Conservation (phyloP, 805 yeast species). For the Lipomyces orientalis region DNA sequence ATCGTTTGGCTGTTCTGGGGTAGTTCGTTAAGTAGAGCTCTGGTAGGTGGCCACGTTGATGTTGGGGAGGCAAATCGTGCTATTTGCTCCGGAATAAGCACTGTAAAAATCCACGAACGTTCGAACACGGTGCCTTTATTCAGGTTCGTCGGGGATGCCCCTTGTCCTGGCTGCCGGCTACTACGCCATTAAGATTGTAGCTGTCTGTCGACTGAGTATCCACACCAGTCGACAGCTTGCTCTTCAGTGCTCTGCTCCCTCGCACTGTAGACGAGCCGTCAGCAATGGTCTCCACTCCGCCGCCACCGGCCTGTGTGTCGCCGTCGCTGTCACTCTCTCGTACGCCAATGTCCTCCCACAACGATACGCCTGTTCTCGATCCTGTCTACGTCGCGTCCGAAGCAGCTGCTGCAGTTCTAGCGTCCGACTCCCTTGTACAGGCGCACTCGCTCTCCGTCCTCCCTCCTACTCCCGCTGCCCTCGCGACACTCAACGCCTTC, state of each 20-base stretch:
- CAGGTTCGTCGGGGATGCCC: too few species aligned
- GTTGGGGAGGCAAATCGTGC: too few species aligned
- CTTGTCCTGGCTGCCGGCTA: too few species aligned
- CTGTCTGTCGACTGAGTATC: background rate
- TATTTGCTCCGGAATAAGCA: too few species aligned
- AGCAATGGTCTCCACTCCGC: background rate
- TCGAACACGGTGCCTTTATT: too few species aligned
- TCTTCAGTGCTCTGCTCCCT: background rate
- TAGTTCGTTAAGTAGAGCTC: too few species aligned
- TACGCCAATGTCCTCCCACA: background rate
- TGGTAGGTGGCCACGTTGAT: too few species aligned
- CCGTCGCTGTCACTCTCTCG: background rate
- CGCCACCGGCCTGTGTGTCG: background rate
- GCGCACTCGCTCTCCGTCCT: constrained; percentile 13
- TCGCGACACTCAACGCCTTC: constrained; percentile 16
- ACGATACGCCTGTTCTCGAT: background rate
- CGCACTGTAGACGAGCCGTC: constrained; percentile 1
- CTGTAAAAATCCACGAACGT: too few species aligned
- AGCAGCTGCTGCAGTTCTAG: constrained; percentile 21
- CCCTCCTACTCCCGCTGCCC: constrained; percentile 12
- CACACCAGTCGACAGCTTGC: background rate
- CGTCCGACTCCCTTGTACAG: constrained; percentile 15
- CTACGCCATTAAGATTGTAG: too few species aligned
- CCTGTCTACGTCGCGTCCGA: constrained; percentile 9
- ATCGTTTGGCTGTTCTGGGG: too few species aligned